A percentile compares a stretch with the other conserved stretches of the same genome.
phyloP scores from a whole-genome alignment of 140 eudicot genomes.

The Stevia rebaudiana region DNA sequence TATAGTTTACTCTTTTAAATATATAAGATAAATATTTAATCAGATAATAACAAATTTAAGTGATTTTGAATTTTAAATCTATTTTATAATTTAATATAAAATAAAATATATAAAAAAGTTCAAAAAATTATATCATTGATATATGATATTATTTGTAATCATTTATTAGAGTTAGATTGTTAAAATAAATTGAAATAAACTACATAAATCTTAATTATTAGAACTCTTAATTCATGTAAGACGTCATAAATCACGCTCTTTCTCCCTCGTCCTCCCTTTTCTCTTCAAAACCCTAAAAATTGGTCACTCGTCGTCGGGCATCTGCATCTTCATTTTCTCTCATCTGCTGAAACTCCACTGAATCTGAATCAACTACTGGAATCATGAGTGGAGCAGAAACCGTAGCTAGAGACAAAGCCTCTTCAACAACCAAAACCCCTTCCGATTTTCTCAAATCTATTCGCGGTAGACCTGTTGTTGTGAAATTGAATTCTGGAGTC shows the following conservation, averaged over 20 bases:
- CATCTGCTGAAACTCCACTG: background rate
- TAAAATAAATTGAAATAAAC: too few species aligned
- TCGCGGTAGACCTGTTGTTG: conserved; percentile 91
- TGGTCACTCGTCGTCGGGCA: background rate
- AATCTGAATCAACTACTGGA: conserved; percentile 1
- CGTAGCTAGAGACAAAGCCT: conserved; percentile 35
- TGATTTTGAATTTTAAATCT: too few species aligned
- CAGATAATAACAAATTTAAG: too few species aligned
- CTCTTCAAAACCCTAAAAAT: conserved; percentile 29
- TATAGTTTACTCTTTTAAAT: too few species aligned
- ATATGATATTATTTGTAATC: too few species aligned
- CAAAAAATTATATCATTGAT: too few species aligned
- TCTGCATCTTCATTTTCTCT: background rate
- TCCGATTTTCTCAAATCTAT: conserved; percentile 88
- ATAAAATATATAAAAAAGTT: too few species aligned
- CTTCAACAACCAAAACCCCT: conserved; percentile 65
- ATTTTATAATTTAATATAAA: too few species aligned
- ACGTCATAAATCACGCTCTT: conserved; percentile 7
- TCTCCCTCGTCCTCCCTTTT: background rate
- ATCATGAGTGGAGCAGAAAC: conserved; percentile 59
- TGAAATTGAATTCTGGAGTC: conserved; percentile 83
- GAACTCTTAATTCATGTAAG: background rate
- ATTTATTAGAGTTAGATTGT: too few species aligned
- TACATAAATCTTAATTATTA: too few species aligned
- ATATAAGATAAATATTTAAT: too few species aligned